Conservation (phyloP, 1,284 basidiomycete species). For the Sutorius eximius region DNA sequence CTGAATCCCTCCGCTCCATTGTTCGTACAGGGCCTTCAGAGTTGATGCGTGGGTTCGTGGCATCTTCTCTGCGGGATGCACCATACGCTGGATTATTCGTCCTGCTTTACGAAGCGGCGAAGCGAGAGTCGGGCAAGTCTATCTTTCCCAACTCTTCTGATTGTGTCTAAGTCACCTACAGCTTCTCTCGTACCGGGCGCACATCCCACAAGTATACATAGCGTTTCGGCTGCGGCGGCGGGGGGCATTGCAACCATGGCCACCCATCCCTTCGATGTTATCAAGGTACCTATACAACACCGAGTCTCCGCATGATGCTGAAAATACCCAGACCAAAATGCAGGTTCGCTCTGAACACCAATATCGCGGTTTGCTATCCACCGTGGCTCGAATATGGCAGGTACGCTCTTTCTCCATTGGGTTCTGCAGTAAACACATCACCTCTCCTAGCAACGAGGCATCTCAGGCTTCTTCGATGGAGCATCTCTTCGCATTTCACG, state of each 20-base stretch:
- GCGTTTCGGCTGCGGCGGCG: slow-evolving; percentile 69
- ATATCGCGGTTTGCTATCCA: slow-evolving; percentile 69
- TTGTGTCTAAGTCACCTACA: slow-evolving; percentile 16
- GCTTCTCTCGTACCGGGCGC: slow-evolving; percentile 38
- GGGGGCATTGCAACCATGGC: slow-evolving; percentile 78
- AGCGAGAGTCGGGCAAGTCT: slow-evolving; percentile 62
- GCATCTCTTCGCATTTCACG: slow-evolving; percentile 79
- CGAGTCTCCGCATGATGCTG: slow-evolving; percentile 6
- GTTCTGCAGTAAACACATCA: background rate
- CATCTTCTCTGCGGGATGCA: slow-evolving; percentile 90
- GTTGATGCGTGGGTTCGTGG: slow-evolving; percentile 85
- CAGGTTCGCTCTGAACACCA: slow-evolving; percentile 76
- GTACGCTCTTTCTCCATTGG: slow-evolving; percentile 41
- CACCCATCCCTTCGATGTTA: slow-evolving; percentile 89
- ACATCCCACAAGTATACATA: slow-evolving; percentile 51
- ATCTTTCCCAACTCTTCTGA: background rate
- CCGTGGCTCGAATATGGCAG: slow-evolving; percentile 64
- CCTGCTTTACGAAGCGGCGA: slow-evolving; percentile 86
- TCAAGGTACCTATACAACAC: slow-evolving; percentile 59
- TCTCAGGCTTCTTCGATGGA: slow-evolving; percentile 83
- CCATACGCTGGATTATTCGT: slow-evolving; percentile 96
- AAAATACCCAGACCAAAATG: slow-evolving; percentile 66
- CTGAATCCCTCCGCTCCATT: slow-evolving; percentile 62
- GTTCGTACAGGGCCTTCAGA: slow-evolving; percentile 75
- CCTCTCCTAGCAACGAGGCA: slow-evolving; percentile 61